Base-by-base conservation (phyloP, 208 protist genomes). In the Leptomonas seymouri region DNA sequence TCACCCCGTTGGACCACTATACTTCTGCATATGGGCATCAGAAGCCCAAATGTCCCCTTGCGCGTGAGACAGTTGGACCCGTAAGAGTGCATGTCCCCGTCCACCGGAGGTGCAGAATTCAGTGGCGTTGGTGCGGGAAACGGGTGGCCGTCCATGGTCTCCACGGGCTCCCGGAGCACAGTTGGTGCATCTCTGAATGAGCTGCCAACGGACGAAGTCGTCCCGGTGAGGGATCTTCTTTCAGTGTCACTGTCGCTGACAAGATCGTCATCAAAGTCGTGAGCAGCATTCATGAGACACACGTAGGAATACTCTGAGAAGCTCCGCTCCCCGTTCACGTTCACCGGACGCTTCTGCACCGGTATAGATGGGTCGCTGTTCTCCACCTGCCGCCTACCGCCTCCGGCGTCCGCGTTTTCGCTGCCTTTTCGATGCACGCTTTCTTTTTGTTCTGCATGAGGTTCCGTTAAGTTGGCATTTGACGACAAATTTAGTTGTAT, bases 31-130 rank as follows among this genome's bases (percentile, higher is more conserved):
- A 20, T 18, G 15, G 54, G 54, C 34, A 59, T 46, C 3, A 59
- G 34, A 4, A 59, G 12, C 4, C 54, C 54, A 27, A 59, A 59
- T 14, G 54, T 59, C n/a, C 36, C 54, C n/a, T 28, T 59, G 2
- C 54, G 54, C 8, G 25, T 14, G 11, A 57, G 6, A 14, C 6
- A 6, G 23, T 12, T 54, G 2, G 21, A 5, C 9, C 5, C 14
- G 23, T 23, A 14, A 2, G 49, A 54, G 14, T 3, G 2, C 3
- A 7, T 16, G 4, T 28, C 3, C 6, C 30, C 49, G 14, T 54
- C 21, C 4, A 8, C 4, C 21, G 20, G 20, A 11, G 9, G 23
- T 2, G n/a, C 30, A 11, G 2, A 23, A 23, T 39, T 39, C 34
- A 9, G 34, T 39, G 34, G 9, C 34, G 3, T 39, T 3, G 34